Evolutionary conservation across 108 stramenopile genomes (phyloP).

Genomic region (Ochromonas danica): DNA sequence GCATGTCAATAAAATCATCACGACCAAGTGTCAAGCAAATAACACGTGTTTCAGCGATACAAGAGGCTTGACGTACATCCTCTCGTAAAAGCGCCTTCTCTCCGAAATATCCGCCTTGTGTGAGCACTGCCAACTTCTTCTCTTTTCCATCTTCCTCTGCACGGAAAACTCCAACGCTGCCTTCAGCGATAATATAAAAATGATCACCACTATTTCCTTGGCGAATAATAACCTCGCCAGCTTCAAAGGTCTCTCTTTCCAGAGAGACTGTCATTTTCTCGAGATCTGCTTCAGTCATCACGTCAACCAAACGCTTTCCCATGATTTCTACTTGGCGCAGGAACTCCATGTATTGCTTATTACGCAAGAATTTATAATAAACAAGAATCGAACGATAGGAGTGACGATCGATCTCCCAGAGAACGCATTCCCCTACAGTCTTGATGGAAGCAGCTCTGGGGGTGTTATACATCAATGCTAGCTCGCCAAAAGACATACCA

Average conservation of each 20-base stretch:
- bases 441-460: slow-evolving; percentile 86
- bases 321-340: slow-evolving; percentile 53
- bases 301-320: background rate
- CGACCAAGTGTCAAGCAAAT: slow-evolving; percentile 47
- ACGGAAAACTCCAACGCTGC: slow-evolving; percentile 64
- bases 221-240: slow-evolving; percentile 68
- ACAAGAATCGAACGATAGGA: slow-evolving; percentile 68
- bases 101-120: slow-evolving; percentile 24
- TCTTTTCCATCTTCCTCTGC: slow-evolving; percentile 69
- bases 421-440: slow-evolving; percentile 61
- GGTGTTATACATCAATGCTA: slow-evolving; percentile 83
- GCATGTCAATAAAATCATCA: slow-evolving; percentile 69
- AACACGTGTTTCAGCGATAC: slow-evolving; percentile 41
- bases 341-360: slow-evolving; percentile 68
- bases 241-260: slow-evolving; percentile 54
- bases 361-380: slow-evolving; percentile 37
- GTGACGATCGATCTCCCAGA: slow-evolving; percentile 80
- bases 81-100: slow-evolving; percentile 89
- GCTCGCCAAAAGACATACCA: slow-evolving; percentile 82
- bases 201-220: slow-evolving; percentile 74
- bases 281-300: slow-evolving; percentile 51
- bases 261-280: slow-evolving; percentile 65
- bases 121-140: slow-evolving; percentile 41
- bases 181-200: slow-evolving; percentile 58
- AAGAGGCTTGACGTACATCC: slow-evolving; percentile 57